Base-by-base conservation (phyloP, 108 stramenopile genomes). In the Phaeodactylum tricornutum region DNA sequence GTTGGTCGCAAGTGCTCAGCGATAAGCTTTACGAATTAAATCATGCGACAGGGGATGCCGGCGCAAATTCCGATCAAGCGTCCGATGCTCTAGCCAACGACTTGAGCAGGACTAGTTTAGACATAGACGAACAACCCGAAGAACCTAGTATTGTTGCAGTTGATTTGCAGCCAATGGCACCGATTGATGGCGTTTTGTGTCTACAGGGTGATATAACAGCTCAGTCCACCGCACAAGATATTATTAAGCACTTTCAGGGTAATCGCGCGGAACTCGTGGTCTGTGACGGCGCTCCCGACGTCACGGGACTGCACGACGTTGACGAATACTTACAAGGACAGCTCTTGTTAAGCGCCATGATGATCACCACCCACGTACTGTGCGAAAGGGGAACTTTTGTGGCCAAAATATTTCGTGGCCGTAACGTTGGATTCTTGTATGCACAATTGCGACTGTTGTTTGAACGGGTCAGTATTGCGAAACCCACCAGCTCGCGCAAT, bases 211-310 rank as follows among this genome's bases (percentile, higher is more conserved):
- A 98, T 55, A 98, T 98, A 43, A 98, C 97, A 9, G 75, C 86
- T 1, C 39, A 70, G 21, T 72, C 64, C 29, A 93, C 96, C 3
- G 92, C 92, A 1, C 52, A 74, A 34, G 55, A 55, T 7, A 94
- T 98, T 46, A 75, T 96, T 35, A 48, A 61, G 5, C 67, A 86
- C 39, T 92, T 96, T 55, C 42, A 64, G 14, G 92, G 93, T 0
- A 33, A 72, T 7, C 53, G 73, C 0, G 93, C 95, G n/a, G 91
- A 99, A 54, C 73, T 99, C 2, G 96, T 99, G 15, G 79, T 99
- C 1, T 95, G 95, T 57, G 98, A 99, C 62, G 98, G 98, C 22
- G 98, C 98, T 7, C 98, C 98, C 2, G 98, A 99, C 53, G 97
- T 99, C 3, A 98, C 94, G 0, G 94, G 93, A 14, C 70, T 96